phyloP scores from a whole-genome alignment of 2,329 filamentous ascomycete genomes.

The Septoria linicola region DNA sequence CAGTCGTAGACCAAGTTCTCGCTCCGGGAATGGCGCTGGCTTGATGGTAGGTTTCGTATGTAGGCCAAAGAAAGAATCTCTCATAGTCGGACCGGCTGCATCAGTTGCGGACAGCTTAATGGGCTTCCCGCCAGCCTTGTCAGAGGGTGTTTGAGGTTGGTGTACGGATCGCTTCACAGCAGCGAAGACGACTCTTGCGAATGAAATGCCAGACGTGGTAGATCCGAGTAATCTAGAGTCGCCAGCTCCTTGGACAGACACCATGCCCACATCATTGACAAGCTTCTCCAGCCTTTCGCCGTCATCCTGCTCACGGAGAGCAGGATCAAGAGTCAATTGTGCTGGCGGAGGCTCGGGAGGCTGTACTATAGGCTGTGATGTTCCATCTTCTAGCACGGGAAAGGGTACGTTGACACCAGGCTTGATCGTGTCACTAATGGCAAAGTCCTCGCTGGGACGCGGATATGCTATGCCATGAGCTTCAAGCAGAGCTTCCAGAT shows the following conservation, averaged over 20 bases:
- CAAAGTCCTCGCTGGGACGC: conserved; percentile 64
- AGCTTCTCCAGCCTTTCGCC: conserved; percentile 64
- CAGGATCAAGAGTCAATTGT: conserved; percentile 33
- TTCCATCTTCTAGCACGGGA: conserved; percentile 29
- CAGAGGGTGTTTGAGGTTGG: conserved; percentile 56
- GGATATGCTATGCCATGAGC: conserved; percentile 70
- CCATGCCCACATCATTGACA: conserved; percentile 69
- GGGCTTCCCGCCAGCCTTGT: conserved; percentile 56
- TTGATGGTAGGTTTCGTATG: conserved; percentile 87
- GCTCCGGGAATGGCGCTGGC: conserved; percentile 78
- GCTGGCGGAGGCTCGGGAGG: conserved; percentile 6
- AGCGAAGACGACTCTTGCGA: conserved; percentile 89
- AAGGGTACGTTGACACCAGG: conserved; percentile 40
- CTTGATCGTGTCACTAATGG: conserved; percentile 40
- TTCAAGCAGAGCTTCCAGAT: conserved; percentile 74
- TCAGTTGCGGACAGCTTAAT: conserved; percentile 55
- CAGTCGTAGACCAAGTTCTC: conserved; percentile 68
- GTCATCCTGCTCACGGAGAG: conserved; percentile 51
- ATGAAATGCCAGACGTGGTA: conserved; percentile 79
- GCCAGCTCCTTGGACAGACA: conserved; percentile 73
- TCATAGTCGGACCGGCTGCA: conserved; percentile 69
- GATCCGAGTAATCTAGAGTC: conserved; percentile 81
- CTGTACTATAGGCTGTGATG: conserved; percentile 10
- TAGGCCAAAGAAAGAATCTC: conserved; percentile 95
- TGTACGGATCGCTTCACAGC: conserved; percentile 77